phyloP scores from a whole-genome alignment of 768 basidiomycete species.

The Lactarius sanguifluus region DNA sequence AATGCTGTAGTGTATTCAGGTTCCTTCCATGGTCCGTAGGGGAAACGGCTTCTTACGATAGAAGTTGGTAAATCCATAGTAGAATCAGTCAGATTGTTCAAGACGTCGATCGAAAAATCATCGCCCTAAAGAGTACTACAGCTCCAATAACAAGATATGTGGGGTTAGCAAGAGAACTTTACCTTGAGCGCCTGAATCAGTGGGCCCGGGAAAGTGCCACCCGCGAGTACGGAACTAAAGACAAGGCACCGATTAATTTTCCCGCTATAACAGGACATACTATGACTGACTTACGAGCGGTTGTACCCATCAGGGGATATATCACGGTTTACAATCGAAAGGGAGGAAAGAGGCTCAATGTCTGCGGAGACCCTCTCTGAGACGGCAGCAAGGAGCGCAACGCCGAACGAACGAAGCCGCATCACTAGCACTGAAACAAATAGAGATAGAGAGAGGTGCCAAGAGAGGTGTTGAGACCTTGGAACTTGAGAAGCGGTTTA shows the following conservation, averaged over 20 bases:
- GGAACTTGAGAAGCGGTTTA: too few relatives aligned
- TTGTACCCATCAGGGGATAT: slow-evolving; percentile 31
- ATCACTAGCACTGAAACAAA: background rate
- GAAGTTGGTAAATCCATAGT: slow-evolving; percentile 50
- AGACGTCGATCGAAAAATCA: slow-evolving; percentile 44
- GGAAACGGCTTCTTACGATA: slow-evolving; percentile 38
- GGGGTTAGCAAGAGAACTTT: too few relatives aligned
- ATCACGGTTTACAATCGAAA: slow-evolving; percentile 28
- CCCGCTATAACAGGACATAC: background rate
- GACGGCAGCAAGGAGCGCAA: slow-evolving; percentile 2
- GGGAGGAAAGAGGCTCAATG: slow-evolving; percentile 31
- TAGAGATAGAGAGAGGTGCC: background rate
- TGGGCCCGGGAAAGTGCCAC: slow-evolving; percentile 46
- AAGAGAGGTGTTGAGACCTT: background rate
- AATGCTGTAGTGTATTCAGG: slow-evolving; percentile 41
- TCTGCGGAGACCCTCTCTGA: slow-evolving; percentile 16
- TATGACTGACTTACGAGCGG: slow-evolving; percentile 18
- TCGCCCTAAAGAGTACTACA: slow-evolving; percentile 35
- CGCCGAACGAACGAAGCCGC: background rate
- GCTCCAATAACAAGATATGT: slow-evolving; percentile 31
- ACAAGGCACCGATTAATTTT: background rate
- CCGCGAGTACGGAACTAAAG: slow-evolving; percentile 43
- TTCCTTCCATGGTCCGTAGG: too few relatives aligned
- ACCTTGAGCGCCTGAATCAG: slow-evolving; percentile 43
- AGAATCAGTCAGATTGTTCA: slow-evolving; percentile 43